Evolutionary conservation across 2,329 filamentous ascomycete species (phyloP).

Genomic region (Scytalidium lignicola): DNA sequence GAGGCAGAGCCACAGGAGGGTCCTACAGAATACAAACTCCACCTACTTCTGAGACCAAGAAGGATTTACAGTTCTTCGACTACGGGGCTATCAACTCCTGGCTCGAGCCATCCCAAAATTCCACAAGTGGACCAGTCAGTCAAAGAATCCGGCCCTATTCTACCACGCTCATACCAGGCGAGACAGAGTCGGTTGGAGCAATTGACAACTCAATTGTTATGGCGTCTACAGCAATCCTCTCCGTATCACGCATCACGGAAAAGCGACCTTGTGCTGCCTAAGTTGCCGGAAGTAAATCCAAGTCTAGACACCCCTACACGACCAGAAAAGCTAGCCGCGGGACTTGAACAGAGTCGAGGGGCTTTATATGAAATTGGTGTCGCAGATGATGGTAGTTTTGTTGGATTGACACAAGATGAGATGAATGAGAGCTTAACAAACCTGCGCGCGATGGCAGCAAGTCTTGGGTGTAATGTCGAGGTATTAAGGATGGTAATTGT

Average conservation of each 20-base stretch:
- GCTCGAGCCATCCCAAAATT: slow-evolving; percentile 21
- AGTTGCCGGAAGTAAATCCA: slow-evolving; percentile 60
- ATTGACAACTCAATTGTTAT: slow-evolving; percentile 88
- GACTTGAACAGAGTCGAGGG: slow-evolving; percentile 87
- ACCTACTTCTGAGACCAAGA: slow-evolving; percentile 75
- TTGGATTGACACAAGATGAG: slow-evolving; percentile 85
- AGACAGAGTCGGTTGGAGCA: slow-evolving; percentile 84
- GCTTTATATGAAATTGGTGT: slow-evolving; percentile 96
- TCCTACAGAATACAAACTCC: slow-evolving; percentile 94
- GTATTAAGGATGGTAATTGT: slow-evolving; percentile 78
- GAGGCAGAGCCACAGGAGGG: slow-evolving; percentile 91
- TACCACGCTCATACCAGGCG: slow-evolving; percentile 48
- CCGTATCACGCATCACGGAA: slow-evolving; percentile 81
- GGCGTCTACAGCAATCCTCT: slow-evolving; percentile 91
- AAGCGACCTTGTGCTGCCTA: slow-evolving; percentile 68
- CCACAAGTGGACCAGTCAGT: slow-evolving; percentile 8
- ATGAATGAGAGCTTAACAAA: slow-evolving; percentile 86
- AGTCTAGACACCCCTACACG: slow-evolving; percentile 42
- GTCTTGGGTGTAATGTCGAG: slow-evolving; percentile 79
- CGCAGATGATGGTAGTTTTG: slow-evolving; percentile 85
- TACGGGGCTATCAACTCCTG: slow-evolving; percentile 48
- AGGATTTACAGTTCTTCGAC: slow-evolving; percentile 68
- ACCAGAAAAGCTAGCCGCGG: slow-evolving; percentile 60
- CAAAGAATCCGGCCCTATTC: slow-evolving; percentile 9
- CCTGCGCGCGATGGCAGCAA: slow-evolving; percentile 84